Percentiles rank a stretch among this genome's conserved stretches.
These are phyloP conservation scores for Spergularia marina DNA, from an alignment of 148 eudicot genomes.

Conservation along the genomic window DNA sequence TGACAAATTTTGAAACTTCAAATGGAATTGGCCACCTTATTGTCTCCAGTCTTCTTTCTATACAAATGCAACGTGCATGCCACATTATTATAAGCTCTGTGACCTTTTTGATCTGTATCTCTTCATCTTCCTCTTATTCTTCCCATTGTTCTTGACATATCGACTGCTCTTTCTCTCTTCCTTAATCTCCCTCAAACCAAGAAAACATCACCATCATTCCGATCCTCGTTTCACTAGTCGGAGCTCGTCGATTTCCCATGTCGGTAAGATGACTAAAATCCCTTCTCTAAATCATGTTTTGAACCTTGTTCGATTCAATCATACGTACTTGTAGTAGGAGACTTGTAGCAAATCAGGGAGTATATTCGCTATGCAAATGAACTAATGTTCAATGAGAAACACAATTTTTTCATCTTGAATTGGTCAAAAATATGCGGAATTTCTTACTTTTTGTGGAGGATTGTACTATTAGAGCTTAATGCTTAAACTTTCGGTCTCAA, in stretches of 20 bases:
- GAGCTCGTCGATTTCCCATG: neutral
- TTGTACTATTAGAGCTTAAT: neutral
- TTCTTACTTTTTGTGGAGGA: neutral
- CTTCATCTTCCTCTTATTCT: neutral
- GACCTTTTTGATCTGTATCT: neutral
- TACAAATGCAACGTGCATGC: conserved; percentile 10
- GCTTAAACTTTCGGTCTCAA: too few species aligned
- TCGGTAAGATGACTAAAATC: neutral
- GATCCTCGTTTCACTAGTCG: neutral
- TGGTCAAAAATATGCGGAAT: neutral
- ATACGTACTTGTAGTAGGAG: too few species aligned
- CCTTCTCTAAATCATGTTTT: neutral
- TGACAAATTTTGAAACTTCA: neutral
- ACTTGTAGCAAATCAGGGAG: neutral
- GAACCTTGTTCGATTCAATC: too few species aligned
- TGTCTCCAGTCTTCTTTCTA: neutral
- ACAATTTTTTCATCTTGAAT: neutral
- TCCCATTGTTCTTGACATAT: neutral
- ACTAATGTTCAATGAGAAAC: neutral
- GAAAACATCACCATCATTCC: neutral
- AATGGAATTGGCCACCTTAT: neutral
- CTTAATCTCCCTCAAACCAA: neutral
- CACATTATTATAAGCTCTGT: neutral
- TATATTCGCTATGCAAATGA: too few species aligned
- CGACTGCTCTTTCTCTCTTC: neutral